Evolutionary conservation across 2,329 filamentous ascomycete genomes (phyloP), one percentile per base, ranked within the genome.

Genomic region (Cercospora sesami): DNA sequence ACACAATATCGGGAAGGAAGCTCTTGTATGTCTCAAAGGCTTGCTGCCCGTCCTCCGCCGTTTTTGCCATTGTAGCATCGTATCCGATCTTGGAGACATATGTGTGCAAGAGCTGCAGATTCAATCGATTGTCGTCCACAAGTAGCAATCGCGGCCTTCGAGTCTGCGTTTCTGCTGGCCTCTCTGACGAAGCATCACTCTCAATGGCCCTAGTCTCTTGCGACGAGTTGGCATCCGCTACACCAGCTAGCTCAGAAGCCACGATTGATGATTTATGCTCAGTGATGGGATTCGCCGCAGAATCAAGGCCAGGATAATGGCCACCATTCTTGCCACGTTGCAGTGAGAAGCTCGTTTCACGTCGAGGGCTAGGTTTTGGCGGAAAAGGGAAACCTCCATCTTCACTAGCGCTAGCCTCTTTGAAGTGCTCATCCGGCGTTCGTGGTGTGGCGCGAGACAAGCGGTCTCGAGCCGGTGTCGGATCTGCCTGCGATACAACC

Each of bases 1-100:
- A 80, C 2, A 86, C 80, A 51, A 84, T 79, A 45, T 81, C 80
- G 60, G 81, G 82, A 0, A 76, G 72, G 7, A 77, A 75, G 72
- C 71, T 57, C 2, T 79, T 75, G 59, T 81, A 82, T 23, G 75
- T 74, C 7, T 82, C 74, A 0, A 86, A 79, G 1, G 84, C 84
- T 68, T 85, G 79, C 1, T 81, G 77, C 3, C 84, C 84, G 69
- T 86, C 80, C 42, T 75, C 75, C 1, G 83, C 84, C 28, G 68
- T 79, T 77, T 23, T 79, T 76, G 16, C 80, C 77, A 14, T 74
- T 21, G 66, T 60, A n/a, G 26, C 53, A 26, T 68, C 71, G 62
- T 71, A 71, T 6, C 69, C 70, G 26, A 69, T 69, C 33, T 68
- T 73, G 57, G 69, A 72, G 31, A 70, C 79, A 3, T 79, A 81